Base-by-base conservation (phyloP, 2,329 filamentous ascomycete species). In the Fusarium denticulatum region DNA sequence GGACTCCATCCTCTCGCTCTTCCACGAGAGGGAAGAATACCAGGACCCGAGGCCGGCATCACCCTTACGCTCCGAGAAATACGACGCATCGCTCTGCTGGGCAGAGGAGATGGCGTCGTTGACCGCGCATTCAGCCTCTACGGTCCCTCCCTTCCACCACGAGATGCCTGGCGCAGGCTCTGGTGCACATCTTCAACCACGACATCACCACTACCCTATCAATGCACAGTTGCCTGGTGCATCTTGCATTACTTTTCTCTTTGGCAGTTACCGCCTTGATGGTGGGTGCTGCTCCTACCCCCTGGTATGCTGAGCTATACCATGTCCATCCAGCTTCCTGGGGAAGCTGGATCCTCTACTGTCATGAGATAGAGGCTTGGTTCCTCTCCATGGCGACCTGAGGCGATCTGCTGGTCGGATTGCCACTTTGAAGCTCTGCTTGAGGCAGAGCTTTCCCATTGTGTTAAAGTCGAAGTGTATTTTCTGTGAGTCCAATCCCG, bases 121-220 rank as follows among this genome's bases (percentile, higher is more conserved):
- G 9, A 49, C 10, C 12, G 11, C 2, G 7, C 6, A 4, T 24
- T 5, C 9, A 16, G 26, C 22, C 46, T n/a, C 30, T 1, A 5
- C 14, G 0, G 4, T n/a, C 13, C 46, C 28, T 49, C 13, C 15
- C 28, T 50, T n/a, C n/a, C 26, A 15, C 26, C 26, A 28, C 9
- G 9, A 46, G 26, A 46, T 28, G 26, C 43, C 43, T 24, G 47
- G 47, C 22, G 47, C 47, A 32, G 28, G 34, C 30, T 50, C n/a
- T 50, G n/a, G 43, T 50, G 8, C 14, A n/a, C 8, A 16, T 5
- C 7, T 34, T 24, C 4, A n/a, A 20, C 47, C 22, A 50, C 22
- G n/a, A 50, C 22, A 22, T 4, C 46, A 49, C 14, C 28, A 32
- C 46, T 8, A n/a, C 46, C 14, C 6, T 24, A 30, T n/a, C 14